phyloP scores from a whole-genome alignment of 805 yeast species.

The Metschnikowia bowlesiae region DNA sequence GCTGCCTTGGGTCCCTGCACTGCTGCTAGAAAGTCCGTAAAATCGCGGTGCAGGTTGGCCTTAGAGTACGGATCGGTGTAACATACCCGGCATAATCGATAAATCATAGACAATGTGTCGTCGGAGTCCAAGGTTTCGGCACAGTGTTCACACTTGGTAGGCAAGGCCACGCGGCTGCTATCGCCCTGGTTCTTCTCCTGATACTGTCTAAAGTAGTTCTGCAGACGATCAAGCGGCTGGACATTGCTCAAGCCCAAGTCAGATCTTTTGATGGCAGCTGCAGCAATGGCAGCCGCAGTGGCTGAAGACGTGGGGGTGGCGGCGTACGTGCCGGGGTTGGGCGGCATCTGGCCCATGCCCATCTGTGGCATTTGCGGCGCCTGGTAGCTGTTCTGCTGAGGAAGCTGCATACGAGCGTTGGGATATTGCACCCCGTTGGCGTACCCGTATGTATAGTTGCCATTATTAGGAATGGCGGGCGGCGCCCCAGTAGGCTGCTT shows the following conservation, averaged over 20 bases:
- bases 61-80: conserved; percentile 27
- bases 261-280: conserved; percentile 15
- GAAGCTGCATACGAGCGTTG: conserved; percentile 4
- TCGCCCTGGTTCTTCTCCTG: conserved; percentile 17
- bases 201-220: conserved; percentile 15
- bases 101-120: conserved; percentile 23
- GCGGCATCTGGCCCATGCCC: neutral
- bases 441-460: conserved; percentile 9
- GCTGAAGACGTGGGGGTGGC: conserved; percentile 9
- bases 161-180: conserved; percentile 14
- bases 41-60: conserved; percentile 25
- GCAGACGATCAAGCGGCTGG: conserved; percentile 11
- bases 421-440: conserved; percentile 1
- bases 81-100: conserved; percentile 27
- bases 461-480: conserved; percentile 1
- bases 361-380: conserved; percentile 6
- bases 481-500: conserved; percentile 6
- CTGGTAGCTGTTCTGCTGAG: conserved; percentile 9
- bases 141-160: conserved; percentile 29
- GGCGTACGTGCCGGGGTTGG: neutral
- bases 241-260: conserved; percentile 10
- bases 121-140: conserved; percentile 19
- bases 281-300: conserved; percentile 17
- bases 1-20: conserved; percentile 18
- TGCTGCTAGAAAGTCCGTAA: conserved; percentile 24